Evolutionary conservation across 495 filamentous ascomycete species (phyloP).

Genomic region (Aspergillus egyptiacus): DNA sequence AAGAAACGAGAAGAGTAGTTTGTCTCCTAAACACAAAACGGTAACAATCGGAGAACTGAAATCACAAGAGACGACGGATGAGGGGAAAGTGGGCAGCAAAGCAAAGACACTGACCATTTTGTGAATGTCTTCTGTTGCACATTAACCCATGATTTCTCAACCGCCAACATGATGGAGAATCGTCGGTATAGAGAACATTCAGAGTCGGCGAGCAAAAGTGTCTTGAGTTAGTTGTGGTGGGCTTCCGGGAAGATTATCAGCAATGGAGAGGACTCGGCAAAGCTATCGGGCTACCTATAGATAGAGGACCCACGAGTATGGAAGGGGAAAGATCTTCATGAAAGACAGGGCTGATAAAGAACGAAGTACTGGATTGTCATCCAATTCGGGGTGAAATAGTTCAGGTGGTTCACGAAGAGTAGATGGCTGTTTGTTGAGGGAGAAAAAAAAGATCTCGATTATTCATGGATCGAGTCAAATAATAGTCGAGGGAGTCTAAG

Average conservation of each 20-base stretch:
- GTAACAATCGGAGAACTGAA: background rate
- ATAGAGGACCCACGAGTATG: constrained; percentile 7
- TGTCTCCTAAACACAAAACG: background rate
- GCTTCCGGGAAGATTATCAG: constrained; percentile 1
- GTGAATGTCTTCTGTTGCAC: constrained; percentile 99
- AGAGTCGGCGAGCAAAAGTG: constrained; percentile 27
- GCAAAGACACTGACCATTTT: constrained; percentile 57
- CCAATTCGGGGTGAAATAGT: background rate
- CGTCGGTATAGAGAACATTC: constrained; percentile 25
- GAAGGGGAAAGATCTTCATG: constrained; percentile 17
- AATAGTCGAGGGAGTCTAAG: constrained; percentile 1
- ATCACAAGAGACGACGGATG: too few species aligned
- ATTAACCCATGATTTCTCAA: constrained; percentile 88
- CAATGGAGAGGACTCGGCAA: constrained; percentile 2
- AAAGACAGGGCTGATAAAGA: constrained; percentile 6
- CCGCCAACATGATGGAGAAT: constrained; percentile 49
- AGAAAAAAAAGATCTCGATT: constrained; percentile 10
- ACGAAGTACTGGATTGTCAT: constrained; percentile 5
- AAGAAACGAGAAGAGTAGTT: background rate
- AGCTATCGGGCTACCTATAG: constrained; percentile 9
- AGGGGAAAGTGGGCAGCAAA: background rate
- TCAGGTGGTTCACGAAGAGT: background rate
- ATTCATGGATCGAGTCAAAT: constrained; percentile 2
- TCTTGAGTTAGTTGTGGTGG: constrained; percentile 1
- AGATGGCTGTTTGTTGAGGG: too few species aligned